These are phyloP conservation scores for Parietichytrium sp. DNA, from an alignment of 108 stramenopile species.

Conservation along the genomic window DNA sequence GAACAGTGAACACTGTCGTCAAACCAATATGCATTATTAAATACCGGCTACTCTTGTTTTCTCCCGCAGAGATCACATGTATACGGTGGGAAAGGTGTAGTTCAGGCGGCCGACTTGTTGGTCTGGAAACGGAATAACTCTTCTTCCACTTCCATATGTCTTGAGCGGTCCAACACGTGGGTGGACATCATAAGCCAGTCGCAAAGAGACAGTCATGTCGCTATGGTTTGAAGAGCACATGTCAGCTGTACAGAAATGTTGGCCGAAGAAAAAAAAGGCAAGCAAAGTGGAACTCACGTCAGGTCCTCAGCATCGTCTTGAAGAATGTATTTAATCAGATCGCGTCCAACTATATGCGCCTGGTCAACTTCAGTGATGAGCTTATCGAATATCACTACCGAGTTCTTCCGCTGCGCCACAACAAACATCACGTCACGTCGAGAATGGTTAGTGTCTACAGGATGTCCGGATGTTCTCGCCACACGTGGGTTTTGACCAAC, in stretches of 20 bases:
- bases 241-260: too few species aligned
- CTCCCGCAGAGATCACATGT: too few species aligned
- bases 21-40: too few species aligned
- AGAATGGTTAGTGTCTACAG: too few species aligned
- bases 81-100: conserved; percentile 38
- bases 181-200: conserved; percentile 23
- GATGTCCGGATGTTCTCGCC: too few species aligned
- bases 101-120: background rate
- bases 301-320: conserved; percentile 6
- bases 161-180: background rate
- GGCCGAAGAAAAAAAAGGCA: too few species aligned
- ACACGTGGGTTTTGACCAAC: background rate
- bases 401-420: too few species aligned
- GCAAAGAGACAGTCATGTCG: background rate
- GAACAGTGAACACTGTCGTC: too few species aligned
- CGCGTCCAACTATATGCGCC: background rate
- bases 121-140: background rate
- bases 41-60: too few species aligned
- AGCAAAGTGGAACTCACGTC: too few species aligned
- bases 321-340: conserved; percentile 15
- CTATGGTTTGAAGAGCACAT: too few species aligned
- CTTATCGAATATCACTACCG: background rate
- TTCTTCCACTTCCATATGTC: background rate
- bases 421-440: too few species aligned
- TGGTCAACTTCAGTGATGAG: background rate